phyloP scores from a whole-genome alignment of 331 rosid genomes.

The Rosa hybrid region DNA sequence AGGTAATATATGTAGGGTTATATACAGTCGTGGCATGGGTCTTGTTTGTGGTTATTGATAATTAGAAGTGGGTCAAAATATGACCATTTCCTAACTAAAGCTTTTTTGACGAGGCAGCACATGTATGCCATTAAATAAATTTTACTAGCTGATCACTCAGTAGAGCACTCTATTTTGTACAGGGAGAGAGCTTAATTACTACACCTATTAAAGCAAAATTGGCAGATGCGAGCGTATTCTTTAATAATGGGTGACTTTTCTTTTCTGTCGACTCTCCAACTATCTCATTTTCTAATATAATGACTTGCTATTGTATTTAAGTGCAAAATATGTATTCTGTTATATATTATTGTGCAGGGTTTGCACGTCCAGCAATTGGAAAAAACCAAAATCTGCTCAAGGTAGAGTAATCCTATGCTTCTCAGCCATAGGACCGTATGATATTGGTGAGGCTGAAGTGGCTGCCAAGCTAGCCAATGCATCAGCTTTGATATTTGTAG shows the following conservation, averaged over 20 bases:
- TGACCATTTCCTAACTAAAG: slow-evolving; percentile 7
- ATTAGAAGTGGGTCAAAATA: not conserved
- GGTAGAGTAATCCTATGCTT: slow-evolving; percentile 50
- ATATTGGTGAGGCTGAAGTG: slow-evolving; percentile 19
- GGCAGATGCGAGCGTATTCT: slow-evolving; percentile 33
- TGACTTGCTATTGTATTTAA: not conserved
- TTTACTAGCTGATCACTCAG: not conserved
- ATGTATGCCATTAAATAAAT: not conserved
- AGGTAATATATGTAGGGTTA: not conserved
- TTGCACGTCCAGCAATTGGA: slow-evolving; percentile 28
- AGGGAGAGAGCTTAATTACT: slow-evolving; percentile 58
- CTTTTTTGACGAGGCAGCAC: not conserved
- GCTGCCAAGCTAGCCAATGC: slow-evolving; percentile 41
- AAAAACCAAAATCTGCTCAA: slow-evolving; percentile 21
- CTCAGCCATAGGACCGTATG: slow-evolving; percentile 35
- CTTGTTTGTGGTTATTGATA: not conserved
- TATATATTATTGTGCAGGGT: slow-evolving; percentile 29
- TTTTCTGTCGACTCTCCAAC: not conserved
- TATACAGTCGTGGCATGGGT: not conserved
- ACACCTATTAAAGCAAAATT: slow-evolving; percentile 33
- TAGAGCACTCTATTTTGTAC: slow-evolving; percentile 1
- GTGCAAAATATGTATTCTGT: not conserved
- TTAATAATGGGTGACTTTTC: slow-evolving; percentile 31
- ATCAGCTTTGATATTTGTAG: slow-evolving; percentile 46
- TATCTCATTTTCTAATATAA: not conserved